These are phyloP conservation scores for Penicillium cosmopolitanum DNA, from an alignment of 495 filamentous ascomycete species.

Conservation along the genomic window DNA sequence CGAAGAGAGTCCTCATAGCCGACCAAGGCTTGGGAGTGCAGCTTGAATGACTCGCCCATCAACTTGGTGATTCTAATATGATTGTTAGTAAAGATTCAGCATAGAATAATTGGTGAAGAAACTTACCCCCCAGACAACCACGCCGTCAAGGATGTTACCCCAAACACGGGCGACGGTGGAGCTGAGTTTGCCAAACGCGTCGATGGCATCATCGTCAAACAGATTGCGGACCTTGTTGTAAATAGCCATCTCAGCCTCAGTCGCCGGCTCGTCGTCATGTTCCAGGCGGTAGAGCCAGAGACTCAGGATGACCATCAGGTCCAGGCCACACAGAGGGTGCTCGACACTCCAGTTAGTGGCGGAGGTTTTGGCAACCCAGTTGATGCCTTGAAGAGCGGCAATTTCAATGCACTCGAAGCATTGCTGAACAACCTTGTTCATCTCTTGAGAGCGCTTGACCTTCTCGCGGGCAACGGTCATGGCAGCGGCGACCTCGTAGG, in stretches of 20 bases:
- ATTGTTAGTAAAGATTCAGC: slow-evolving; percentile 47
- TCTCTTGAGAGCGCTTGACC: slow-evolving; percentile 92
- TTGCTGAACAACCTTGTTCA: slow-evolving; percentile 97
- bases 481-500: slow-evolving; percentile 92
- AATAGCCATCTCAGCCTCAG: slow-evolving; percentile 88
- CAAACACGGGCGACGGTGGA: slow-evolving; percentile 92
- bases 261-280: slow-evolving; percentile 95
- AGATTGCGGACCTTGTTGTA: slow-evolving; percentile 93
- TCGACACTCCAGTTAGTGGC: slow-evolving; percentile 99
- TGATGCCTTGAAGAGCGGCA: slow-evolving; percentile 89
- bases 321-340: slow-evolving; percentile 94
- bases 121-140: slow-evolving; percentile 97
- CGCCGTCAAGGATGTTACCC: slow-evolving; percentile 98
- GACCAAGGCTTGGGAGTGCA: slow-evolving; percentile 90
- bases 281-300: slow-evolving; percentile 98
- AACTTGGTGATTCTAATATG: slow-evolving; percentile 84
- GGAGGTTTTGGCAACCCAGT: slow-evolving; percentile 95
- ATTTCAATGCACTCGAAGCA: slow-evolving; percentile 99
- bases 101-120: slow-evolving; percentile 1
- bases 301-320: slow-evolving; percentile 98
- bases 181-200: slow-evolving; percentile 82
- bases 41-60: slow-evolving; percentile 97
- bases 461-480: slow-evolving; percentile 93
- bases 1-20: slow-evolving; percentile 83
- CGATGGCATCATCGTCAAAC: slow-evolving; percentile 87